phyloP scores from a whole-genome alignment of 163 green algal genomes.

The Trebouxia gelatinosa region DNA sequence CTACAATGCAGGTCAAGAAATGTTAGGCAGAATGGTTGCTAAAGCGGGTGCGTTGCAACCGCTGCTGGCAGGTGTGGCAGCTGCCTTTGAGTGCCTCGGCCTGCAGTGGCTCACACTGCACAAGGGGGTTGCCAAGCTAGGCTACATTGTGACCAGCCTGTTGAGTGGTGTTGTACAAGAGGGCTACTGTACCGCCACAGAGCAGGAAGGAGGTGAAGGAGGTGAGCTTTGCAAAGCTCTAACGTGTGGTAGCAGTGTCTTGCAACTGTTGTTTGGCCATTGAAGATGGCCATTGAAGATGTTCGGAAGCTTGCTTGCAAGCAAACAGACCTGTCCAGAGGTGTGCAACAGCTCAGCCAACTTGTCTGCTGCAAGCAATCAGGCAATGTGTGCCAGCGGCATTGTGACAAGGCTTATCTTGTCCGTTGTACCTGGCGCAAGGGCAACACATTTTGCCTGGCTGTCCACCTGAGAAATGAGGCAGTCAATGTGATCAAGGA shows the following conservation, averaged over 20 bases:
- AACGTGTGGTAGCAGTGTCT: background rate
- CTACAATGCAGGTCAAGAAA: conserved; percentile 16
- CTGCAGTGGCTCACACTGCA: conserved; percentile 61
- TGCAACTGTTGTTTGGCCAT: background rate
- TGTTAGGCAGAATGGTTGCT: conserved; percentile 2
- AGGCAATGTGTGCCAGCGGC: background rate
- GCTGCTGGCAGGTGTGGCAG: conserved; percentile 38
- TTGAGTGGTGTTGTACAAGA: conserved; percentile 78
- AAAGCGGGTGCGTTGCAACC: conserved; percentile 34
- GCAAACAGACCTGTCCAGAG: background rate
- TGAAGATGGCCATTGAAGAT: background rate
- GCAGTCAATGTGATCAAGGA: no score
- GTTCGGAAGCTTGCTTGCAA: background rate
- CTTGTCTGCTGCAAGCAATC: background rate
- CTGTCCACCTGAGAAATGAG: no score
- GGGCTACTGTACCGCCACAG: conserved; percentile 82
- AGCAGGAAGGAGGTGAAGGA: conserved; percentile 12
- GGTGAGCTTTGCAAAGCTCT: no score
- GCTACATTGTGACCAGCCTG: conserved; percentile 75
- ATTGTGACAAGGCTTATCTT: background rate
- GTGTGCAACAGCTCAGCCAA: conserved; percentile 1
- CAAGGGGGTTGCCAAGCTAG: conserved; percentile 78
- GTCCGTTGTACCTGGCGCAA: no score
- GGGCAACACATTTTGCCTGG: no score
- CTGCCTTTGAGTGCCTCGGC: conserved; percentile 39